Conservation (phyloP, 139 green algal species). For the Auxenochlorella protothecoides region DNA sequence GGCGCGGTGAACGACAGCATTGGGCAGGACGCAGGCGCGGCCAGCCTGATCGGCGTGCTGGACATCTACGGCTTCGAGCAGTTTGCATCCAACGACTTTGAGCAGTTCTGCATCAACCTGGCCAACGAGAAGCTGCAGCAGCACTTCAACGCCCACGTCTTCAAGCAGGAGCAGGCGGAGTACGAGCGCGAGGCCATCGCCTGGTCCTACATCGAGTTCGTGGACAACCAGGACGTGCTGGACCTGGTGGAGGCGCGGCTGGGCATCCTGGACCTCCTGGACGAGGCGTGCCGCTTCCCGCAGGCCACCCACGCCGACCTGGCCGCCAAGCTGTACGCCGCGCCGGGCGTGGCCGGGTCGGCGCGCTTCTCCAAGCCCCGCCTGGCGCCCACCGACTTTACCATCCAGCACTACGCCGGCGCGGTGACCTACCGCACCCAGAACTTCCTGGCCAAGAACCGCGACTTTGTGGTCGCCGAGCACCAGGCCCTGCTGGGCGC, state of each 20-base stretch:
- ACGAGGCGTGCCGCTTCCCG: constrained; percentile 83
- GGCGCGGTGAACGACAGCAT: constrained; percentile 64
- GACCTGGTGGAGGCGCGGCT: constrained; percentile 80
- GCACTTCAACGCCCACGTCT: constrained; percentile 99
- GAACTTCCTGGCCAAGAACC: constrained; percentile 73
- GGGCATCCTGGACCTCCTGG: constrained; percentile 90
- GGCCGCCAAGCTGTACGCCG: constrained; percentile 76
- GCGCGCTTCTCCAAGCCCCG: constrained; percentile 86
- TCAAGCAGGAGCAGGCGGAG: constrained; percentile 98
- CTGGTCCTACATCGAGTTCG: constrained; percentile 98
- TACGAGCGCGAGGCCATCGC: constrained; percentile 96
- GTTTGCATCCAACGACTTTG: constrained; percentile 76
- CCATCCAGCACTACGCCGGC: constrained; percentile 93
- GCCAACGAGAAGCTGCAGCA: constrained; percentile 97
- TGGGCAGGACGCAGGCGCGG: constrained; percentile 48
- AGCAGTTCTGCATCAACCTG: constrained; percentile 98
- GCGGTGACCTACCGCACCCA: constrained; percentile 62
- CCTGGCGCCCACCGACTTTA: constrained; percentile 73
- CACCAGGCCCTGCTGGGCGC: constrained; percentile 79
- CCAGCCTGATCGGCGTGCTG: constrained; percentile 74
- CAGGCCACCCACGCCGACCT: constrained; percentile 67
- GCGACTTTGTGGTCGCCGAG: constrained; percentile 94
- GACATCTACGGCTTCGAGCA: constrained; percentile 98
- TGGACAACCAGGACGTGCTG: constrained; percentile 96
- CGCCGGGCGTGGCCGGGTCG: constrained; percentile 35